Evolutionary conservation across 1,284 basidiomycete genomes (phyloP), one percentile per base, ranked within the genome.

Genomic region (Leccinum glutinopallens): DNA sequence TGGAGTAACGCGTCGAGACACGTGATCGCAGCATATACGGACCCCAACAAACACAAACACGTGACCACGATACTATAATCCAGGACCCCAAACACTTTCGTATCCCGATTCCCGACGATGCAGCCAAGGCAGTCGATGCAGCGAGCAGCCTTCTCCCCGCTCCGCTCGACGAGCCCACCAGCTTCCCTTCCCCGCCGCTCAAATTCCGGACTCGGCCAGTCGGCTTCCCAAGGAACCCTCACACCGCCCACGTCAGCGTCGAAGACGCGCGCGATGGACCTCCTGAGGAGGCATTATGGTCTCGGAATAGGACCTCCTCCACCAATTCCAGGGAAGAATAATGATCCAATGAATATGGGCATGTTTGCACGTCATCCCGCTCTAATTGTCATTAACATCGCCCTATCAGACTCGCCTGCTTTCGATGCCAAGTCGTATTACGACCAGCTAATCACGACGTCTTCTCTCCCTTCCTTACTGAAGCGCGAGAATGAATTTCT

Each of bases 261-360:
- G 4, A 90, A 89, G 73, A 81, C 84, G n/a, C 82, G 87, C n/a
- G 92, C 92, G 15, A 81, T 89, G 67, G 91, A 93, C 73, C 73
- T 94, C 60, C 72, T 94, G 63, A 81, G 93, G 71, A 92, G 92
- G 70, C 92, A 94, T 72, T 94, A 94, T 81, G 91, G 92, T 5
- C 76, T 94, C 25, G 89, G 87, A 39, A 78, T 92, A 37, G 87
- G 88, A 0, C 86, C 87, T 39, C 91, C 91, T 25, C 81, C 84
- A 17, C 83, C 89, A 19, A 70, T 83, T 5, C 80, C 82, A 37
- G 85, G 80, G 53, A 83, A 80, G 54, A 79, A 75, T 58, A 80
- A 80, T 63, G 90, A 93, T 75, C 89, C 91, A n/a, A 90, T 92
- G 89, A 89, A 92, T 70, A 78, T 93, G 62, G 92, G 92, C 88